Base-by-base conservation (phyloP, 345 rosid genomes). In the Pistacia vera region DNA sequence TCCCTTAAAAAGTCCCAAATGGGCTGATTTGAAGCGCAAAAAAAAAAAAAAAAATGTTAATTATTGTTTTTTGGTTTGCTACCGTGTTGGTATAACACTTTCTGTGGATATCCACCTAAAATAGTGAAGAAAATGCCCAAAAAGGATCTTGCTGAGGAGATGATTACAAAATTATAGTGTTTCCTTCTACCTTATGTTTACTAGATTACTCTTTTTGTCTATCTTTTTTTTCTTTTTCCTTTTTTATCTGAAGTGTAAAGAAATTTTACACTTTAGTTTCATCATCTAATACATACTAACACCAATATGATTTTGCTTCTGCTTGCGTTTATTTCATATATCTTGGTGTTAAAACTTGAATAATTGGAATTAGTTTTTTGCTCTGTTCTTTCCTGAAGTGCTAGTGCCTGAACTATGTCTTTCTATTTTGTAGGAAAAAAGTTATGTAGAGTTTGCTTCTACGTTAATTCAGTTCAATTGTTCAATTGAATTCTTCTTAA, bases 101-200 rank as follows among this genome's bases (percentile, higher is more conserved):
- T 96, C 75, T 91, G 88, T 72, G 97, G 98, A 70, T 92, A 92
- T 85, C 91, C 97, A 63, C 99, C 99, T 16, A 98, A 96, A 75
- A 78, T 96, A 70, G 98, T 92, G 68, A 96, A 92, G 87, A 96
- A 91, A 84, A 92, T 93, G 99, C 97, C 98, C 30, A 93, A 88
- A 81, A 90, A 81, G 80, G 98, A 96, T 81, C 97, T 96, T 58
- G 94, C 97, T 12, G 98, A 96, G 82, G 99, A 93, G 97, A 98
- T 96, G 77, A 75, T 75, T 68, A 38, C 56, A 51, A 44, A 54
- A 48, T 51, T 60, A 22, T 20, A 11, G 18, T 8, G 20, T 62
- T 36, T 17, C 55, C 49, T 56, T 30, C 11, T 56, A 36, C 44
- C 54, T 72, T 49, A 12, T 63, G 79, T 77, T 25, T 54, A 41